These are phyloP conservation scores for Phytopythium sindhum DNA, from an alignment of 352 stramenopile species.

Conservation along the genomic window DNA sequence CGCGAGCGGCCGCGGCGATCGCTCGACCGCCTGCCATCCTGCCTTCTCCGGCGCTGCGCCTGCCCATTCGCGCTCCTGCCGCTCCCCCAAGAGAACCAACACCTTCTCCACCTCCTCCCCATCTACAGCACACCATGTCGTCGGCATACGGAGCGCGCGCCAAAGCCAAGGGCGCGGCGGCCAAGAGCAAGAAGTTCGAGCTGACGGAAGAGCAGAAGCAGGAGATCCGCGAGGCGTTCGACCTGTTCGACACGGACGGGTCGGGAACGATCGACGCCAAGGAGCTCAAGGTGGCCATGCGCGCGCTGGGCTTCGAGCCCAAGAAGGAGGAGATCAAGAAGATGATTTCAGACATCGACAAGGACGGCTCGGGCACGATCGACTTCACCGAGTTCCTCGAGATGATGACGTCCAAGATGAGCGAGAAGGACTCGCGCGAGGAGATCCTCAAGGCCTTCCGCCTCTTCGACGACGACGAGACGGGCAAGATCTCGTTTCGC, in stretches of 20 bases:
- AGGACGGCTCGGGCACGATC: constrained; percentile 92
- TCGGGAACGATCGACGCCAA: constrained; percentile 94
- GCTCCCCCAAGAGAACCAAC: not conserved
- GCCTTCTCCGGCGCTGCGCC: not conserved
- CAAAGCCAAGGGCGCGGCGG: constrained; percentile 64
- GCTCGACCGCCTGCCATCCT: not conserved
- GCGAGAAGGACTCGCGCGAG: constrained; percentile 94
- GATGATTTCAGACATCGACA: constrained; percentile 96
- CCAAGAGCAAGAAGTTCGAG: constrained; percentile 83
- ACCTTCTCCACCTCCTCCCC: not conserved
- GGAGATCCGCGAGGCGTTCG: constrained; percentile 94
- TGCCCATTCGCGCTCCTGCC: not conserved
- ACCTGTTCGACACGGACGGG: constrained; percentile 97
- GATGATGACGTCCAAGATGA: constrained; percentile 98
- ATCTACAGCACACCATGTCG: constrained; percentile 36
- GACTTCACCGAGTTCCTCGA: constrained; percentile 98
- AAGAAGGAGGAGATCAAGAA: constrained; percentile 98
- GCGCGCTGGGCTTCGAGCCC: constrained; percentile 94
- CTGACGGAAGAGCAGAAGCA: constrained; percentile 95
- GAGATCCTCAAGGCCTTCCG: constrained; percentile 98
- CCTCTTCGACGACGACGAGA: constrained; percentile 97
- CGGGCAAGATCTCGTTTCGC: constrained; percentile 95
- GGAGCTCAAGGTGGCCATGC: constrained; percentile 95
- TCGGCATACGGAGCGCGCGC: constrained; percentile 64
- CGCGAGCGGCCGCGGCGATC: not conserved